Base-by-base conservation (phyloP, 148 eudicot genomes). In the Pouteria glomerata region DNA sequence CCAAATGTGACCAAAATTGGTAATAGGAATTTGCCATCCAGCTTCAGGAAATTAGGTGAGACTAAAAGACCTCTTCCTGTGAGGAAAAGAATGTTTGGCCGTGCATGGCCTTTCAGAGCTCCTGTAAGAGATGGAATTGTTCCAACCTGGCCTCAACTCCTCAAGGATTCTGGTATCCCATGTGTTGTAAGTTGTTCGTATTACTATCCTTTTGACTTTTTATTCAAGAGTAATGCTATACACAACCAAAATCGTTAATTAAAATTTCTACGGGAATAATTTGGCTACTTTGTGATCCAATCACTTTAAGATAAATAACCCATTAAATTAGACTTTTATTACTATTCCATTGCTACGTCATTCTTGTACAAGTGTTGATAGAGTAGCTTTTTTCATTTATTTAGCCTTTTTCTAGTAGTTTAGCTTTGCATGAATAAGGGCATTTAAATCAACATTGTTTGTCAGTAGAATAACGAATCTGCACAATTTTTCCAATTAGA, bases 41-140 rank as follows among this genome's bases (percentile, higher is more conserved):
- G 97, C 84, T 95, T 95, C 79, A 81, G 86, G 79, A 84, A 55
- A 73, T 72, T 95, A 66, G 99, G 97, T 19, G 88, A 84, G 79
- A 92, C 92, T 6, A 89, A 95, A 48, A 85, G 85, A 78, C 94
- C 92, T 23, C 84, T 89, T 56, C 85, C 92, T 18, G 97, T 95
- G 37, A 85, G 99, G 73, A 95, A 84, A 65, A 85, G 99, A 80
- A 89, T 95, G 79, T 95, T 86, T 82, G 99, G 99, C 1, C 96
- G 99, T 29, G 96, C 99, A 26, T 95, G 99, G 99, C 99, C 99
- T 76, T 68, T 82, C 34, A 77, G 89, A 78, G 99, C 99, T 65
- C 89, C 94, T 1, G 99, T 92, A 1, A 84, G 85, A 85, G 89
- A 73, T 41, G 99, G 99, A 31, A 75, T 74, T 27, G 94, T 92